Evolutionary conservation across 345 rosid genomes (phyloP).

Genomic region (Citrus australasica): DNA sequence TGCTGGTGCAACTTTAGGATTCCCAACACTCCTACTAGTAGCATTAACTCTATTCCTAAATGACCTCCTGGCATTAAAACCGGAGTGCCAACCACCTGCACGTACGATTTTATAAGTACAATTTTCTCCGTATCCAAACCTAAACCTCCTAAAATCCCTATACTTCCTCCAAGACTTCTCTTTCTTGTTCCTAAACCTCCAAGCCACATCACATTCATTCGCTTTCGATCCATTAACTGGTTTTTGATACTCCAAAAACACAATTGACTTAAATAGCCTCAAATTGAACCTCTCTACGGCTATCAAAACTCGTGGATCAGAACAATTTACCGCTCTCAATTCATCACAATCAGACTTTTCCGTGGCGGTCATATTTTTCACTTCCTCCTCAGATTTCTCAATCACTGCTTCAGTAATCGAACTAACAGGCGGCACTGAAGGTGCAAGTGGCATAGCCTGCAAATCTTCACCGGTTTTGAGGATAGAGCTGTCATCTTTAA

Average conservation of each 20-base stretch:
- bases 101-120: conserved; percentile 59
- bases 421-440: conserved; percentile 18
- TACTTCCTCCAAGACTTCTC: conserved; percentile 96
- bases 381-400: conserved; percentile 40
- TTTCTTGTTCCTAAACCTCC: conserved; percentile 91
- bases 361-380: conserved; percentile 31
- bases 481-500: conserved; percentile 62
- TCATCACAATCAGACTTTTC: conserved; percentile 43
- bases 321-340: conserved; percentile 61
- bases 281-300: conserved; percentile 79
- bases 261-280: conserved; percentile 63
- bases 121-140: conserved; percentile 54
- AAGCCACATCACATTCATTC: conserved; percentile 82
- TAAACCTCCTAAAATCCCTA: conserved; percentile 89
- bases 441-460: conserved; percentile 16
- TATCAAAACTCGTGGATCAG: conserved; percentile 68
- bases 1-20: conserved; percentile 24
- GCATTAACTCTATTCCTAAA: conserved; percentile 25
- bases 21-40: conserved; percentile 16
- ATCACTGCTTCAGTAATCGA: conserved; percentile 48
- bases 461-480: conserved; percentile 87
- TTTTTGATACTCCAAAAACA: conserved; percentile 72
- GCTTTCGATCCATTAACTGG: conserved; percentile 69
- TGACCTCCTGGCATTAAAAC: conserved; percentile 69
- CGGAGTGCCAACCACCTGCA: conserved; percentile 82